Conservation (phyloP, 176 grass and related monocot species). For the Cenchrus fungigraminus region DNA sequence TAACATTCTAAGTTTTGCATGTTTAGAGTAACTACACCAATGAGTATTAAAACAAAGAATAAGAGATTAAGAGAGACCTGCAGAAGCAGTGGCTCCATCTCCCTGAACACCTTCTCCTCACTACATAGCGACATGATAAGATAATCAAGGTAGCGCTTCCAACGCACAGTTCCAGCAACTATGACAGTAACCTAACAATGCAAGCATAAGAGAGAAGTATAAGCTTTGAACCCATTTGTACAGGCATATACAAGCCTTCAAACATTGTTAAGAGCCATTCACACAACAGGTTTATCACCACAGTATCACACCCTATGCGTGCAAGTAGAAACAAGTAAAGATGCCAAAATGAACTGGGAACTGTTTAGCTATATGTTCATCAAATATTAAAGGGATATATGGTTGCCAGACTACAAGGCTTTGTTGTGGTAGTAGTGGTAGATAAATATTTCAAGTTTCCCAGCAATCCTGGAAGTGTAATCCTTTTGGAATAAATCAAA, state of each 20-base stretch:
- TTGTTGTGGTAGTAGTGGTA: not conserved
- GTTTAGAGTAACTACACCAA: slow-evolving; percentile 3
- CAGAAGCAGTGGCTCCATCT: slow-evolving; percentile 87
- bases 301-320: slow-evolving; percentile 5
- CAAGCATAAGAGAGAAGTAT: slow-evolving; percentile 24
- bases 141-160: slow-evolving; percentile 90
- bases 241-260: slow-evolving; percentile 8
- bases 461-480: slow-evolving; percentile 6
- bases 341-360: not conserved
- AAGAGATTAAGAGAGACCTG: slow-evolving; percentile 61
- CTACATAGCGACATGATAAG: slow-evolving; percentile 90
- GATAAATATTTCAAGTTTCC: slow-evolving; percentile 14
- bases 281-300: slow-evolving; percentile 19
- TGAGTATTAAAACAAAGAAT: slow-evolving; percentile 28
- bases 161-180: slow-evolving; percentile 86
- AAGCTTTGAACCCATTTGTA: slow-evolving; percentile 16
- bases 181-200: slow-evolving; percentile 75
- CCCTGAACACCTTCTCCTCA: slow-evolving; percentile 77
- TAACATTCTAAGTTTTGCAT: slow-evolving; percentile 37
- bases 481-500: not conserved
- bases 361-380: slow-evolving; percentile 32
- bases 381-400: slow-evolving; percentile 20
- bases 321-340: slow-evolving; percentile 11
- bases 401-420: not conserved
- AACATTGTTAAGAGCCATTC: not conserved